These are phyloP conservation scores for Mangifera indica DNA, from an alignment of 345 rosid genomes.

Conservation along the genomic window DNA sequence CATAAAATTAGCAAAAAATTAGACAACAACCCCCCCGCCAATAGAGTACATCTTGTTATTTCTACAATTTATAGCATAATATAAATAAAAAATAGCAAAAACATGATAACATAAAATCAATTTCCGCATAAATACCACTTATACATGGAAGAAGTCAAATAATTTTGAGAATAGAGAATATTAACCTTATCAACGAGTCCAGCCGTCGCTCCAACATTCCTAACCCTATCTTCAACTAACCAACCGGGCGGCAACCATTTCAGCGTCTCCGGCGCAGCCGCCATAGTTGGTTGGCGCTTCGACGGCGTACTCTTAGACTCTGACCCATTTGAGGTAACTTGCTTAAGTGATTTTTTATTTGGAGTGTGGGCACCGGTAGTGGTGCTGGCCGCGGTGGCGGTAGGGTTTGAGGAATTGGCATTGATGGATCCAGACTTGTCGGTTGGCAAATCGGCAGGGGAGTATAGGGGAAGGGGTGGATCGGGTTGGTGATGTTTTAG, in stretches of 20 bases:
- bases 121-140: not conserved
- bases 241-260: constrained; percentile 72
- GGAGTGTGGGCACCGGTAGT: constrained; percentile 22
- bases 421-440: constrained; percentile 44
- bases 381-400: constrained; percentile 6
- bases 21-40: not conserved
- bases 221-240: constrained; percentile 67
- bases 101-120: not conserved
- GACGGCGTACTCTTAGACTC: constrained; percentile 23
- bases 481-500: not conserved
- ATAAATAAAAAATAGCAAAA: not conserved
- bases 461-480: constrained; percentile 12
- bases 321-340: constrained; percentile 23
- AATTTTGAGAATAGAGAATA: constrained; percentile 10
- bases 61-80: too few relatives aligned
- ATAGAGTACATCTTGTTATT: too few relatives aligned
- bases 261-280: constrained; percentile 23
- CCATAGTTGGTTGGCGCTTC: constrained; percentile 17
- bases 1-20: not conserved
- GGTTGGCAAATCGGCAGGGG: constrained; percentile 26
- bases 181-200: constrained; percentile 71
- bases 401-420: constrained; percentile 9
- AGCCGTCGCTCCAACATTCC: constrained; percentile 73
- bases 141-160: not conserved
- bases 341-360: not conserved